Evolutionary conservation across 495 filamentous ascomycete genomes (phyloP).

Genomic region (Hypoxylon subgilvum): DNA sequence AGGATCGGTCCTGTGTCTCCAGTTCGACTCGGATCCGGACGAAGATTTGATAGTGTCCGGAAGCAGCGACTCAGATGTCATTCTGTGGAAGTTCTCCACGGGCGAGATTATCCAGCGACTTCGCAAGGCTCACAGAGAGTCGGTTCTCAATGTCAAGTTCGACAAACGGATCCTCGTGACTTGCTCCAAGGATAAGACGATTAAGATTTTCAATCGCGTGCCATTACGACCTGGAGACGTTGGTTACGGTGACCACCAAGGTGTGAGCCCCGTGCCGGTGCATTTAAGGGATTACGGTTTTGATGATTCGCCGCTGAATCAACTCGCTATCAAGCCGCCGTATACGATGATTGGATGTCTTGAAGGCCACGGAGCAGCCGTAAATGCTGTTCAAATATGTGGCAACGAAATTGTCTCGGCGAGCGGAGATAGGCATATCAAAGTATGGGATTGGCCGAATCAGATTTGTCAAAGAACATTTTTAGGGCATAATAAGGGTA

Average conservation of each 20-base stretch:
- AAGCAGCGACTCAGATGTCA: constrained; percentile 87
- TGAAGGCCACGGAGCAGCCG: constrained; percentile 83
- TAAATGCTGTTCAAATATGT: constrained; percentile 94
- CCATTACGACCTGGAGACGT: constrained; percentile 69
- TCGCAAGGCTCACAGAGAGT: constrained; percentile 78
- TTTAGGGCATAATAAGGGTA: constrained; percentile 89
- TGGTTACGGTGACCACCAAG: constrained; percentile 59
- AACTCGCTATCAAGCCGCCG: constrained; percentile 57
- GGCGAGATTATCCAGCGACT: constrained; percentile 79
- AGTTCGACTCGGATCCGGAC: constrained; percentile 90
- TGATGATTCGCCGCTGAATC: constrained; percentile 52
- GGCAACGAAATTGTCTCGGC: constrained; percentile 89
- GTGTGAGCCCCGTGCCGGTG: constrained; percentile 60
- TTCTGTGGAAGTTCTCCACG: constrained; percentile 92
- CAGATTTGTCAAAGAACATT: constrained; percentile 77
- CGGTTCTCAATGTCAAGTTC: constrained; percentile 94
- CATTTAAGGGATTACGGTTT: constrained; percentile 56
- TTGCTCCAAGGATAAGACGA: constrained; percentile 94
- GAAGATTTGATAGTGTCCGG: constrained; percentile 93
- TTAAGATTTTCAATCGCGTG: constrained; percentile 91
- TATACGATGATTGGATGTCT: constrained; percentile 81
- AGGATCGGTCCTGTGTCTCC: constrained; percentile 90
- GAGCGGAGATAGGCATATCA: constrained; percentile 88
- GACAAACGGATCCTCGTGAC: constrained; percentile 90
- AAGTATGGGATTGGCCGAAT: constrained; percentile 88